Evolutionary conservation across 805 yeast genomes (phyloP).

Genomic region (Candida bentonensis): DNA sequence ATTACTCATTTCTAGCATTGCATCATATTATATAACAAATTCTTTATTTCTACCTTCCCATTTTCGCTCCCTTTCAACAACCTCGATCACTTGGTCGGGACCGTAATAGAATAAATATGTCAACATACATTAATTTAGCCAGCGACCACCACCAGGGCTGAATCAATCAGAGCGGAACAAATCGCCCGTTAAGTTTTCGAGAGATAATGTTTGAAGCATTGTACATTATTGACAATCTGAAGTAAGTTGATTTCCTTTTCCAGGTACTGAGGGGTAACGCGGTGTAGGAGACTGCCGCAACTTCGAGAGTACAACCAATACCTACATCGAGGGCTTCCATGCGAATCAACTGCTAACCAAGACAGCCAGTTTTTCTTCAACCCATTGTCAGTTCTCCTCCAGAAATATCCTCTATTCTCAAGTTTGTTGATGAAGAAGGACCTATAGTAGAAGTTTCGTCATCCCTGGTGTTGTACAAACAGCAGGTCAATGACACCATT

Average conservation of each 20-base stretch:
- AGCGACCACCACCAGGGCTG: not conserved
- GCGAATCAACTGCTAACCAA: no score
- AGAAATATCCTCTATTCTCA: not conserved
- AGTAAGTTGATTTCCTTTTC: not conserved
- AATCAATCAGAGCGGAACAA: no score
- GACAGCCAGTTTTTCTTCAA: not conserved
- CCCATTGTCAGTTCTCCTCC: not conserved
- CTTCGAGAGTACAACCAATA: not conserved
- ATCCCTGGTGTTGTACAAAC: slow-evolving; percentile 18
- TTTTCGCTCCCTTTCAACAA: not conserved
- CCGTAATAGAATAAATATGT: not conserved
- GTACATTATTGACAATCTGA: not conserved
- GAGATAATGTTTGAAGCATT: not conserved
- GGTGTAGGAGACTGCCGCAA: not conserved
- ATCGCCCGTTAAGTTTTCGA: not conserved
- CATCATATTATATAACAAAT: not conserved
- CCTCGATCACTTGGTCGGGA: not conserved
- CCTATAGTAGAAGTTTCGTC: slow-evolving; percentile 14
- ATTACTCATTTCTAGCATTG: not conserved
- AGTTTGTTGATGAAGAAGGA: not conserved
- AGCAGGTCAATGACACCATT: slow-evolving; percentile 13
- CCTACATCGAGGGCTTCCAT: no score
- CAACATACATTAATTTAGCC: not conserved
- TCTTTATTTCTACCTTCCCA: no score
- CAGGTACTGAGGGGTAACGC: not conserved